phyloP scores from a whole-genome alignment of 2,329 filamentous ascomycete genomes.

The Trichoderma aggressivum region DNA sequence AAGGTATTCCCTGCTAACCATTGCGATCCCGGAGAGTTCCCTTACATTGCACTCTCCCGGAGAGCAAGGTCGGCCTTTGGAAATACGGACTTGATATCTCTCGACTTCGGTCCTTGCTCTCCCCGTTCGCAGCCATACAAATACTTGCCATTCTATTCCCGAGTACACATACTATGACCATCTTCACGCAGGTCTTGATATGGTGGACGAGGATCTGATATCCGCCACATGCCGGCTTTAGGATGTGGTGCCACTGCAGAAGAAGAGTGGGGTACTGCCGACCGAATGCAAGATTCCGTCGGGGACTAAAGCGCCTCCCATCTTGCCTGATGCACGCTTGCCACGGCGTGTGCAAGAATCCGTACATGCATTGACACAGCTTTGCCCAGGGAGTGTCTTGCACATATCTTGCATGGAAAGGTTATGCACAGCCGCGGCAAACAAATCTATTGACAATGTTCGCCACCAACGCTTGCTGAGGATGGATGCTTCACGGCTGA shows the following conservation, averaged over 20 bases:
- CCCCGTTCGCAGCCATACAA: not conserved
- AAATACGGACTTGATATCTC: not conserved
- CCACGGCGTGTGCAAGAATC: constrained; percentile 17
- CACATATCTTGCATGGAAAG: constrained; percentile 7
- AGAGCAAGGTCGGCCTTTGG: not conserved
- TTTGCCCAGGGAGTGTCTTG: constrained; percentile 5
- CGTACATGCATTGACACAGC: constrained; percentile 12
- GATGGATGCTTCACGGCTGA: not conserved
- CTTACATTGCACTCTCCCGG: not conserved
- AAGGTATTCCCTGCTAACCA: constrained; percentile 6
- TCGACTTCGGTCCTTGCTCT: not conserved
- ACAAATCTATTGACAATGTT: not conserved
- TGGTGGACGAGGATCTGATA: constrained; percentile 16
- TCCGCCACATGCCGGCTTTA: constrained; percentile 14
- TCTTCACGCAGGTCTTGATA: not conserved
- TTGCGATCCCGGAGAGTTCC: constrained; percentile 9
- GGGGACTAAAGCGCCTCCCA: constrained; percentile 22
- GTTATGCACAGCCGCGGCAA: constrained; percentile 5
- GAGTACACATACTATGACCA: not conserved
- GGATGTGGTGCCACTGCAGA: constrained; percentile 21
- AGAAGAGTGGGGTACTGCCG: constrained; percentile 18
- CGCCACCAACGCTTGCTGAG: not conserved
- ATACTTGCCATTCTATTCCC: not conserved
- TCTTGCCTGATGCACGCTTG: constrained; percentile 20
- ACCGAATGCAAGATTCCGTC: constrained; percentile 32